A percentile compares a stretch with the other conserved stretches of the same genome.
These are phyloP conservation scores for Calonectria henricotiae DNA, from an alignment of 2,329 filamentous ascomycete genomes.

Conservation along the genomic window DNA sequence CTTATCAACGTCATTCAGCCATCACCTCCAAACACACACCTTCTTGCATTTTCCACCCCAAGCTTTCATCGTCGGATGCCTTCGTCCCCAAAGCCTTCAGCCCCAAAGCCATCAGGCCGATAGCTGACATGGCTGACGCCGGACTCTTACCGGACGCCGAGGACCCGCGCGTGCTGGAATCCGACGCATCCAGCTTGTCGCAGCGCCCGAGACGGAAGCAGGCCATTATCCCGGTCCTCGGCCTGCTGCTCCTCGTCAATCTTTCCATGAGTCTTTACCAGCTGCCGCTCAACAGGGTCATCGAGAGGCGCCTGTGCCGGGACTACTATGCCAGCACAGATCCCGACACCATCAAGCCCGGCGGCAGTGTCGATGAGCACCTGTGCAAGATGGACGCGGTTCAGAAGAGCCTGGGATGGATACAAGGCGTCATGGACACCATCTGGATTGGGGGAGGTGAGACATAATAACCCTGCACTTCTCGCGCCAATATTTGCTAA, in stretches of 20 bases:
- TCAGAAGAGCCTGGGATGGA: slow-evolving; percentile 68
- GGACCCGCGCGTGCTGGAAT: slow-evolving; percentile 9
- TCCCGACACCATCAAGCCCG: slow-evolving; percentile 50
- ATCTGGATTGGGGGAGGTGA: slow-evolving; percentile 66
- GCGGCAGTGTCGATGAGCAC: slow-evolving; percentile 65
- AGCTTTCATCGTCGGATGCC: background rate
- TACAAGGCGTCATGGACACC: slow-evolving; percentile 68
- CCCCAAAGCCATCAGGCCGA: background rate
- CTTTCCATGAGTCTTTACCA: slow-evolving; percentile 66
- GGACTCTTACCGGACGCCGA: slow-evolving; percentile 5
- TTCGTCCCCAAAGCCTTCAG: background rate
- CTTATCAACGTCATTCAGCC: slow-evolving; percentile 20
- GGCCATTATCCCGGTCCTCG: slow-evolving; percentile 54
- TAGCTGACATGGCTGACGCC: slow-evolving; percentile 19
- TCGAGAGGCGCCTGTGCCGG: slow-evolving; percentile 66
- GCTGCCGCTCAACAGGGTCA: slow-evolving; percentile 64
- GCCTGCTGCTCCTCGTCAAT: slow-evolving; percentile 64
- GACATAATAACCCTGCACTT: background rate
- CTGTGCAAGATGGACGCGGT: slow-evolving; percentile 70
- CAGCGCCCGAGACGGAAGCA: slow-evolving; percentile 22
- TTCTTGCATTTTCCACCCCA: background rate
- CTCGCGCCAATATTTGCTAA: background rate
- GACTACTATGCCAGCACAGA: slow-evolving; percentile 66
- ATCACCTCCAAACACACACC: slow-evolving; percentile 4
- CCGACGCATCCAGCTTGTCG: slow-evolving; percentile 21